These are phyloP conservation scores for Termitomyces sp. DNA, from an alignment of 768 basidiomycete genomes.

Conservation along the genomic window DNA sequence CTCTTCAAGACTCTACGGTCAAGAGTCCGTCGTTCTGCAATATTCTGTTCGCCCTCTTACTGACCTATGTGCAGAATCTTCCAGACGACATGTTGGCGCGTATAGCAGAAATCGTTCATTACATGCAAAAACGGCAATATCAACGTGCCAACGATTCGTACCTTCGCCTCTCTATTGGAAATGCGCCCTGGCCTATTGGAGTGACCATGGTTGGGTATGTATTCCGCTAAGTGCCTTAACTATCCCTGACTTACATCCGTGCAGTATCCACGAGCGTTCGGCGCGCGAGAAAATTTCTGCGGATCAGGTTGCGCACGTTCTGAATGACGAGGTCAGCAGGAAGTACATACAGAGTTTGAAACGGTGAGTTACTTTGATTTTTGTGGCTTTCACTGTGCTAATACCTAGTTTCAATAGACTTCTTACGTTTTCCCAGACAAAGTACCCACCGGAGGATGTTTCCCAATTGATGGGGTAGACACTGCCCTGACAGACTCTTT, in stretches of 20 bases:
- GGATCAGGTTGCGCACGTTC: conserved; percentile 95
- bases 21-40: conserved; percentile 55
- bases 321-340: conserved; percentile 98
- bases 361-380: conserved; percentile 47
- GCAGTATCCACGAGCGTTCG: conserved; percentile 93
- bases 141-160: conserved; percentile 97
- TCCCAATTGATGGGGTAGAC: conserved; percentile 82
- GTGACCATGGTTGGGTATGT: conserved; percentile 98
- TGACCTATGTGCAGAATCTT: conserved; percentile 49
- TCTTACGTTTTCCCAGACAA: conserved; percentile 93
- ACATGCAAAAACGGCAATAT: conserved; percentile 96
- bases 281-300: conserved; percentile 97
- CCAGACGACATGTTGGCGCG: conserved; percentile 81
- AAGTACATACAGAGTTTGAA: conserved; percentile 99
- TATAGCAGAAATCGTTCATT: conserved; percentile 90
- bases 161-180: conserved; percentile 94
- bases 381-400: not conserved
- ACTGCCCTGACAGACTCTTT: not conserved
- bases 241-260: not conserved
- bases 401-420: conserved; percentile 45
- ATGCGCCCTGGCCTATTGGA: conserved; percentile 99
- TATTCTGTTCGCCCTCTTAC: not conserved
- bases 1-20: conserved; percentile 89
- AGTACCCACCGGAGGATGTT: conserved; percentile 90
- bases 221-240: not conserved